These are phyloP conservation scores for Colletotrichum sp. DNA, from an alignment of 2,329 filamentous ascomycete species.

Conservation along the genomic window DNA sequence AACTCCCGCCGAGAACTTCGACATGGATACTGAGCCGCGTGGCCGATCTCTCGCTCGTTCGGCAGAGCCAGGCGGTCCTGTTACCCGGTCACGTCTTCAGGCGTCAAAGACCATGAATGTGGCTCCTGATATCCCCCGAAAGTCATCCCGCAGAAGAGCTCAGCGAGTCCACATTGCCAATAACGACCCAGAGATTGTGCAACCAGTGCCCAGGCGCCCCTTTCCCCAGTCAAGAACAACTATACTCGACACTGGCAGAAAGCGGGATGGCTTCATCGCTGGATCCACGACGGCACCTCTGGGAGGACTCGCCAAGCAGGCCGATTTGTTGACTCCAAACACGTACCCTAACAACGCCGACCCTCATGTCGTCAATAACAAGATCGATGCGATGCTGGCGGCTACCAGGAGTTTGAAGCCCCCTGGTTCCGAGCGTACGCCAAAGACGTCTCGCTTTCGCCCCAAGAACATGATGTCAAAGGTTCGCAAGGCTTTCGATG, in stretches of 20 bases:
- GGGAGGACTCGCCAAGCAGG: neutral
- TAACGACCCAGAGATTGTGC: neutral
- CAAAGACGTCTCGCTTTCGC: slow-evolving; percentile 31
- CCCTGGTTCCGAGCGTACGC: slow-evolving; percentile 7
- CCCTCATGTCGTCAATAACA: slow-evolving; percentile 34
- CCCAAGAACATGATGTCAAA: slow-evolving; percentile 37
- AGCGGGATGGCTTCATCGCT: neutral
- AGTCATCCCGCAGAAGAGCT: slow-evolving; percentile 8
- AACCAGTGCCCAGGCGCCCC: neutral
- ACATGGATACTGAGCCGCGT: neutral
- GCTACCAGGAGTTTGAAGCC: slow-evolving; percentile 39
- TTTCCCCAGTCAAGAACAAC: slow-evolving; percentile 16
- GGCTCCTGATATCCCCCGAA: slow-evolving; percentile 14
- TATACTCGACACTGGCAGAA: neutral
- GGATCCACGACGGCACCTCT: slow-evolving; percentile 14
- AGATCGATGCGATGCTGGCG: slow-evolving; percentile 40
- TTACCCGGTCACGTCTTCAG: neutral
- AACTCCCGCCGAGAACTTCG: neutral
- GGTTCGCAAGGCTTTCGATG: slow-evolving; percentile 37
- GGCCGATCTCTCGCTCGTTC: neutral
- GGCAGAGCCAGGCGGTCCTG: neutral
- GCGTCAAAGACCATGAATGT: neutral
- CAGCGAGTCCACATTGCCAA: neutral
- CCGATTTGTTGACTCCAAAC: neutral
- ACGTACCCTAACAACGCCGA: neutral